Evolutionary conservation across 495 filamentous ascomycete genomes (phyloP), one percentile per base, ranked within the genome.

Genomic region (Lepidopterella palustris): DNA sequence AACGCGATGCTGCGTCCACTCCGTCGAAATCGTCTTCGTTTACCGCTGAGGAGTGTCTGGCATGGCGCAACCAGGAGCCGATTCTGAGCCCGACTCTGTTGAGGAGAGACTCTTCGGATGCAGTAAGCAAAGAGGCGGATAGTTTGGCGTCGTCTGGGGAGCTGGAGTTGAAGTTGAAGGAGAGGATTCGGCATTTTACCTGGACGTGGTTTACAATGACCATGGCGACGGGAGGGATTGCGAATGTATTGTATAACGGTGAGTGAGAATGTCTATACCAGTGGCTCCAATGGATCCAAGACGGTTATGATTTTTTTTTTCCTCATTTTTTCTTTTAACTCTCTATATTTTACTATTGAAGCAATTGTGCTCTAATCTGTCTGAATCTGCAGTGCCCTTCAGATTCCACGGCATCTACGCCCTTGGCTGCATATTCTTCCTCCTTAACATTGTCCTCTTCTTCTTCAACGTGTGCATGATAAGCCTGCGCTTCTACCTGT

Each of bases 161-260:
- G 9, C 35, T 21, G 58, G 57, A 66, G 26, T 53, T 73, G 42
- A 47, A 54, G 10, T 71, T 68, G 29, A 65, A 61, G 40, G 64
- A 70, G 53, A 45, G 73, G 32, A 71, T 76, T 29, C 29, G 71
- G 45, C 73, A 75, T 66, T 76, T 76, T 59, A 76, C 73, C 3
- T 76, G 73, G 73, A 76, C 72, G 2, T 74, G 72, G 72, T 75
- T 74, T 55, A 71, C 69, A 8, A 73, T 74, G 71, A 73, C 69
- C 5, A 91, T 91, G 88, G 89, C 89, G 2, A 93, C 90, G 0
- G 90, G 89, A 11, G 90, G 90, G 0, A 76, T 95, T 59, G 85
- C 89, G 8, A 93, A 92, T 73, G 86, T 90, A 10, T 68, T 93
- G 53, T 79, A 87, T 66, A 76, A 79, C 23, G 79, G 87, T 89